Evolutionary conservation across 208 protist genomes (phyloP).

Genomic region (Trypanosoma melophagium): DNA sequence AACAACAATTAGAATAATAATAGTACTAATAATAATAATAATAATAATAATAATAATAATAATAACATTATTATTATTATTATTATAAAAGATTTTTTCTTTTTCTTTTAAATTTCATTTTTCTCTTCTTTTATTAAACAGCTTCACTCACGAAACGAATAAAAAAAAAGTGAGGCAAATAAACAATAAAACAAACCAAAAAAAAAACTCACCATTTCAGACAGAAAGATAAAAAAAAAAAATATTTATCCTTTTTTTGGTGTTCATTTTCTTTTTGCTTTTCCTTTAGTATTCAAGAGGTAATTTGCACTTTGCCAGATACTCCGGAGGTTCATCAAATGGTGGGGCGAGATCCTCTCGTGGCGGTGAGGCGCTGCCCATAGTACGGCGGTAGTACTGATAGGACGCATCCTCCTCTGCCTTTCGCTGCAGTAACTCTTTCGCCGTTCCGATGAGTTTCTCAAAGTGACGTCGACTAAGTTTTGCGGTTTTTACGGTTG

Average conservation of each 20-base stretch:
- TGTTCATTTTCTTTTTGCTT: slow-evolving; percentile 13
- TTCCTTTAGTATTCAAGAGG: slow-evolving; percentile 4
- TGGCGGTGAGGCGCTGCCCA: slow-evolving; percentile 36
- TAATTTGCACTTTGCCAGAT: slow-evolving; percentile 21
- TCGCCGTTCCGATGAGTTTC: slow-evolving; percentile 34
- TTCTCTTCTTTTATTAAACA: background rate
- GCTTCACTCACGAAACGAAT: background rate
- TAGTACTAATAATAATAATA: too few species aligned
- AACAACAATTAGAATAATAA: too few species aligned
- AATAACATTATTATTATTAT: too few species aligned
- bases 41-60: too few species aligned
- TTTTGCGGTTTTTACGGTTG: slow-evolving; percentile 59
- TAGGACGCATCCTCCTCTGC: slow-evolving; percentile 49
- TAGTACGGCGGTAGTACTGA: slow-evolving; percentile 43
- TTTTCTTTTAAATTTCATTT: too few species aligned
- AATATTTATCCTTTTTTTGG: background rate
- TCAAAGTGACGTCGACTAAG: slow-evolving; percentile 73
- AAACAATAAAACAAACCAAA: too few species aligned
- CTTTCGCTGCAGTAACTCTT: slow-evolving; percentile 33
- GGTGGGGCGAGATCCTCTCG: slow-evolving; percentile 37
- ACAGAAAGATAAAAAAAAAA: slow-evolving; percentile 24
- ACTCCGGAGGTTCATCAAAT: slow-evolving; percentile 42
- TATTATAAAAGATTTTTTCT: too few species aligned
- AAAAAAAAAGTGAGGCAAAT: background rate
- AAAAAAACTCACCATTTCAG: background rate